Conservation (phyloP, 2,329 filamentous ascomycete genomes). For the Alternaria angustiovoidea region DNA sequence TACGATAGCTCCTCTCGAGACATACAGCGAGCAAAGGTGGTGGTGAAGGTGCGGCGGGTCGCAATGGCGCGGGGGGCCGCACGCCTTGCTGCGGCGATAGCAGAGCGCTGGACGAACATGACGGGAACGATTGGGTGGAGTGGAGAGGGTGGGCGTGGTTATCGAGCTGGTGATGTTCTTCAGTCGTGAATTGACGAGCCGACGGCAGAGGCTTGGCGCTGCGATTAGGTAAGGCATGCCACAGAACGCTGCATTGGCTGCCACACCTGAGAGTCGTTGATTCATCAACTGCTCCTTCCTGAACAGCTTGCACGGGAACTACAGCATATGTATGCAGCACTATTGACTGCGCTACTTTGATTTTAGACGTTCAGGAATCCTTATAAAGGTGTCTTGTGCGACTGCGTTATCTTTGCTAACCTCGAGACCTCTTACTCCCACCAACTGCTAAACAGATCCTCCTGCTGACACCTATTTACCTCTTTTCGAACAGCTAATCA, state of each 20-base stretch:
- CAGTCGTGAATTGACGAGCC: slow-evolving; percentile 35
- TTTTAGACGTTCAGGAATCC: slow-evolving; percentile 6
- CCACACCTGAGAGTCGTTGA: slow-evolving; percentile 8
- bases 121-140: slow-evolving; percentile 49
- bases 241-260: slow-evolving; percentile 10
- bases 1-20: slow-evolving; percentile 41
- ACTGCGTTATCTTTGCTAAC: background rate
- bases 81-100: slow-evolving; percentile 57
- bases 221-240: slow-evolving; percentile 24
- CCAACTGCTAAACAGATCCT: background rate
- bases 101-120: slow-evolving; percentile 61
- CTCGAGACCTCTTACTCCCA: background rate
- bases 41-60: slow-evolving; percentile 56
- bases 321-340: slow-evolving; percentile 16
- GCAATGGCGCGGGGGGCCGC: slow-evolving; percentile 52
- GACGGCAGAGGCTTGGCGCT: slow-evolving; percentile 35
- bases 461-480: background rate
- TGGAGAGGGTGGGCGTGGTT: slow-evolving; percentile 43
- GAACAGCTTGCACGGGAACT: slow-evolving; percentile 1
- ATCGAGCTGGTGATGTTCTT: slow-evolving; percentile 36
- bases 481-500: background rate
- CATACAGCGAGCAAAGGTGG: slow-evolving; percentile 58
- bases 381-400: background rate
- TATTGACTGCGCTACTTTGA: slow-evolving; percentile 11
- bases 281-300: slow-evolving; percentile 10